Conservation (phyloP, 148 eudicot genomes). For the Vaccinium myrtillus region DNA sequence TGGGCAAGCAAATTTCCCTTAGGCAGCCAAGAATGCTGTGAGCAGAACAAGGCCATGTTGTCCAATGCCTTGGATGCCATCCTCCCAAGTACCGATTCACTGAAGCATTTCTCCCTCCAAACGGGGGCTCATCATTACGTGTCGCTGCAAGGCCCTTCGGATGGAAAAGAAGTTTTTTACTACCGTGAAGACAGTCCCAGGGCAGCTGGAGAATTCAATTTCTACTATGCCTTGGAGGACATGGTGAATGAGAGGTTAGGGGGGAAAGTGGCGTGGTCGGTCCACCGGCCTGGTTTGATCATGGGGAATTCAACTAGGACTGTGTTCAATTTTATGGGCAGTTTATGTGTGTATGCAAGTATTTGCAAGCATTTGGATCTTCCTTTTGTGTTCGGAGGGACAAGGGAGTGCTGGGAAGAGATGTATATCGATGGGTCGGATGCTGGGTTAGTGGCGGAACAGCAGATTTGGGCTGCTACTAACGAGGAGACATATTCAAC, state of each 20-base stretch:
- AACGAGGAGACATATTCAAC: constrained; percentile 29
- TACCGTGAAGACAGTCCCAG: constrained; percentile 71
- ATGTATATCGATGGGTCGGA: constrained; percentile 67
- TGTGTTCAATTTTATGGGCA: constrained; percentile 68
- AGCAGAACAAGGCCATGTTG: constrained; percentile 81
- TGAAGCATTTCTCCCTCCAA: constrained; percentile 73
- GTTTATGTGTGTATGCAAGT: constrained; percentile 69
- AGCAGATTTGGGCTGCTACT: constrained; percentile 82
- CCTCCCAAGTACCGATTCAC: constrained; percentile 41
- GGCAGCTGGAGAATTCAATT: constrained; percentile 41
- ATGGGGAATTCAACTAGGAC: constrained; percentile 64
- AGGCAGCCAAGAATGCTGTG: constrained; percentile 61
- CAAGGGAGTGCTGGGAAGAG: constrained; percentile 81
- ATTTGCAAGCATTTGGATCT: constrained; percentile 67
- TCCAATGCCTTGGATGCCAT: constrained; percentile 59
- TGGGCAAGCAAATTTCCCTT: constrained; percentile 76
- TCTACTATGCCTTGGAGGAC: constrained; percentile 78
- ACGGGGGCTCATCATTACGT: constrained; percentile 85
- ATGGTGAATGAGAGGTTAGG: constrained; percentile 57
- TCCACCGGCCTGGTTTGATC: constrained; percentile 79
- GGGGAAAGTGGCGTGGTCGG: constrained; percentile 58
- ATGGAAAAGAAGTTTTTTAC: not conserved
- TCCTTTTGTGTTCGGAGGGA: constrained; percentile 86
- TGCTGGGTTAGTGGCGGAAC: constrained; percentile 79
- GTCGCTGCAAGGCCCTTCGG: constrained; percentile 30